Percentiles rank a stretch among this genome's conserved stretches.
phyloP scores from a whole-genome alignment of 2,329 filamentous ascomycete species.

The Westerdykella sp. region DNA sequence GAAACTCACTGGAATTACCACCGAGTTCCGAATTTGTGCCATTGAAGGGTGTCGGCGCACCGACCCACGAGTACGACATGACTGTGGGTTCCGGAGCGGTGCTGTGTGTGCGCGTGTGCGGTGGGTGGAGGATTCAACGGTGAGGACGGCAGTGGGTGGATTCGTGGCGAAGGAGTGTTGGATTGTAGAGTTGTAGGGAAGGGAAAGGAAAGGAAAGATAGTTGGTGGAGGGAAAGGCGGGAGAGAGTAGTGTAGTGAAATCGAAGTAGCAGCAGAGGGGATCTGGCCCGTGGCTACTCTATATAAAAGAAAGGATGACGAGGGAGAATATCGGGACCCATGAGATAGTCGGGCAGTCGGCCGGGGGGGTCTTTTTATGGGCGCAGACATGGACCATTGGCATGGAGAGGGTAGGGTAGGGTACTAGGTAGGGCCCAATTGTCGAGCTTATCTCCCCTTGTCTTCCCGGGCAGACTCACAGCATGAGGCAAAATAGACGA shows the following conservation, averaged over 20 bases:
- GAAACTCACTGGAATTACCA: slow-evolving; percentile 68
- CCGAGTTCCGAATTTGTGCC: slow-evolving; percentile 57
- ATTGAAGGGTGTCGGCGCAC: slow-evolving; percentile 43
- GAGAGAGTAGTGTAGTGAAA: not conserved
- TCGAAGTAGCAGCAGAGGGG: not conserved
- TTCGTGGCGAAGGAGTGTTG: not conserved
- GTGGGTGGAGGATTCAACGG: not conserved
- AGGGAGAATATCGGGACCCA: not conserved
- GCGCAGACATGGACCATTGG: slow-evolving; percentile 15
- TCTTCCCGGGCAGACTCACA: slow-evolving; percentile 18
- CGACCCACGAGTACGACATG: slow-evolving; percentile 47
- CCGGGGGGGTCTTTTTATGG: too few relatives aligned
- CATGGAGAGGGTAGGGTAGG: slow-evolving; percentile 15
- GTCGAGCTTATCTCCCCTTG: slow-evolving; percentile 32
- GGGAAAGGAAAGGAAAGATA: slow-evolving; percentile 5
- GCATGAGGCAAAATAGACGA: slow-evolving; percentile 33
- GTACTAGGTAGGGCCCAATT: not conserved
- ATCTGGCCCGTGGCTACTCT: not conserved
- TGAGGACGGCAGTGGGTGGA: not conserved
- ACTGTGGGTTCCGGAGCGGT: slow-evolving; percentile 8
- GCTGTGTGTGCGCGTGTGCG: not conserved
- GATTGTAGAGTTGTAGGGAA: slow-evolving; percentile 4
- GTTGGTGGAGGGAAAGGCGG: slow-evolving; percentile 8
- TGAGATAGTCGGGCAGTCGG: too few relatives aligned
- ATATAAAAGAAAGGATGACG: slow-evolving; percentile 1